These are phyloP conservation scores for Pichia thaimueangensis DNA, from an alignment of 805 yeast genomes.

Conservation along the genomic window DNA sequence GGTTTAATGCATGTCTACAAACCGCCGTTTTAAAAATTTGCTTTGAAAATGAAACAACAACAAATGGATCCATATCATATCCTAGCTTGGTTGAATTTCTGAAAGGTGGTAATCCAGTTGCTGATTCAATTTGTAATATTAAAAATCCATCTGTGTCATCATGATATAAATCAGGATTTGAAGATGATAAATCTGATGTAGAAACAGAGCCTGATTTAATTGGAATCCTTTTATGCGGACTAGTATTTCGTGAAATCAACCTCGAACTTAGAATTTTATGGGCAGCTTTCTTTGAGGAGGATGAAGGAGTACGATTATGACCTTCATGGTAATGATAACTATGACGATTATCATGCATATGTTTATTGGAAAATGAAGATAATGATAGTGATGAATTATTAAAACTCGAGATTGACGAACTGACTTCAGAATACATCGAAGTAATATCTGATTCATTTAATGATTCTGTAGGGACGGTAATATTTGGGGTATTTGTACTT, in stretches of 20 bases:
- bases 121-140: conserved; percentile 68
- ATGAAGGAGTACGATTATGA: neutral
- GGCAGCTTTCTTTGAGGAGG: neutral
- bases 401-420: neutral
- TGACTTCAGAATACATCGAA: neutral
- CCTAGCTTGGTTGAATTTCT: conserved; percentile 64
- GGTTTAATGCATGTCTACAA: conserved; percentile 75
- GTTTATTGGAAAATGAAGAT: neutral
- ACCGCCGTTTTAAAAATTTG: conserved; percentile 81
- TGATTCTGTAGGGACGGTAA: neutral
- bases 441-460: neutral
- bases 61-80: conserved; percentile 96
- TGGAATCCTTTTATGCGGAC: neutral
- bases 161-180: conserved; percentile 5
- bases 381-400: conserved; percentile 2
- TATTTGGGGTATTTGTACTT: neutral
- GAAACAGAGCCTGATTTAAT: neutral
- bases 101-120: conserved; percentile 73
- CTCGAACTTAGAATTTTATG: neutral
- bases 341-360: no score
- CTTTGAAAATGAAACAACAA: conserved; percentile 83
- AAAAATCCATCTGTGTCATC: conserved; percentile 51
- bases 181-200: neutral
- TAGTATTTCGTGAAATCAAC: neutral
- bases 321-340: no score